phyloP scores from a whole-genome alignment of 2,329 filamentous ascomycete species.

The Botrytis pseudocinerea region DNA sequence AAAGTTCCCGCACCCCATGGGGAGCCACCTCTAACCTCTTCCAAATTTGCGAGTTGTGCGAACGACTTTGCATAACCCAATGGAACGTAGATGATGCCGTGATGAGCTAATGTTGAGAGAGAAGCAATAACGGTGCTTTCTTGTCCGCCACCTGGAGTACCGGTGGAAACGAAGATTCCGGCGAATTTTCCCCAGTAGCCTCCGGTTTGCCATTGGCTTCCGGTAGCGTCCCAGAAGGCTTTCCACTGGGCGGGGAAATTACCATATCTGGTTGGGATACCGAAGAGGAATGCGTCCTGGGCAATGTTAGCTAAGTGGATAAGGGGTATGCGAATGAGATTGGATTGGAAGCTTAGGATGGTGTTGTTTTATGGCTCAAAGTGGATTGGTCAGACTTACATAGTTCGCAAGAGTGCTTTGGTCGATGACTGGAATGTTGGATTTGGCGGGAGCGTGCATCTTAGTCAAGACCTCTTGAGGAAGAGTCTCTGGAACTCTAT shows the following conservation, averaged over 20 bases:
- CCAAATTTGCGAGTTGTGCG: conserved; percentile 64
- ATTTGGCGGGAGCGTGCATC: conserved; percentile 86
- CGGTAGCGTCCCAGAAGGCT: conserved; percentile 82
- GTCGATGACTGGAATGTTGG: conserved; percentile 63
- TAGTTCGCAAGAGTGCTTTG: conserved; percentile 66
- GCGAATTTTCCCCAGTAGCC: conserved; percentile 85
- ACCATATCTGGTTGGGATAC: conserved; percentile 93
- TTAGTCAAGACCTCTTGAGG: conserved; percentile 77
- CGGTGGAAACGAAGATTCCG: conserved; percentile 89
- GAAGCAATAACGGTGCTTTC: conserved; percentile 80
- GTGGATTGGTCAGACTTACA: neutral
- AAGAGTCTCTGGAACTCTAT: conserved; percentile 78
- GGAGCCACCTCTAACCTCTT: conserved; percentile 80
- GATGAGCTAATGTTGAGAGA: conserved; percentile 86
- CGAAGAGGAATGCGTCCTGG: conserved; percentile 80
- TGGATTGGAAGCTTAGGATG: neutral
- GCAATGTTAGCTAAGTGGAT: neutral
- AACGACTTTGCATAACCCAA: conserved; percentile 87
- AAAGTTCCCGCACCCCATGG: conserved; percentile 96
- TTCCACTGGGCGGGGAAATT: conserved; percentile 98
- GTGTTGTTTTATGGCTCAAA: neutral
- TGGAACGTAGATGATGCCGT: conserved; percentile 96
- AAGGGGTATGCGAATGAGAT: neutral
- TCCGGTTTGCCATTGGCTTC: conserved; percentile 77
- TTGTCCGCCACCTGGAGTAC: conserved; percentile 82